Base-by-base conservation (phyloP, 2,329 filamentous ascomycete species). In the Phaeosphaeriaceae sp. region DNA sequence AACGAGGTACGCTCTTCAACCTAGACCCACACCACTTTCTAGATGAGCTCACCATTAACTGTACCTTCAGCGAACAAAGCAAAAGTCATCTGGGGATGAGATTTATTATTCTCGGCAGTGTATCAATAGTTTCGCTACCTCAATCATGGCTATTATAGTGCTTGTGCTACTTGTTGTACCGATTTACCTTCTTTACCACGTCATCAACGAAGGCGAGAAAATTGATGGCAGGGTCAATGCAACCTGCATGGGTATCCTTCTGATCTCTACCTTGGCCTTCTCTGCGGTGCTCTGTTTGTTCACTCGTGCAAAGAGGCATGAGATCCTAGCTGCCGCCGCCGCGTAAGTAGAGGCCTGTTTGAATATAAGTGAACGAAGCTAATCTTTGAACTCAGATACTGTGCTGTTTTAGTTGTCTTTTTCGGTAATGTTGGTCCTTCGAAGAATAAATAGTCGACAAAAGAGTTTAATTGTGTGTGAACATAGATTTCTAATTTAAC, bases 251-350 rank as follows among this genome's bases (percentile, higher is more conserved):
- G 34, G 34, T 18, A 56, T 67, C n/a, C 36, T 68, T 6, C 50
- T 68, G 3, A 33, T 65, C 5, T 61, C 54, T 33, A 68, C 64
- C 2, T 41, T 66, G 35, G 48, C 57, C 1, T 68, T 66, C 45
- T 66, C 61, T 1, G 61, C 57, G 1, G 58, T 59, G 1, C 32
- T 68, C 2, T 60, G 50, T 3, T 40, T 66, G 3, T 66, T 66
- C 44, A 67, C 65, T 1, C 38, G 52, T 8, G 65, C 65, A 1
- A 49, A 48, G 28, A 41, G 63, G 28, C 62, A 68, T 41, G 65
- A 68, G 48, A 55, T 64, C 6, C 41, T 68, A 6, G 64, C 48
- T 16, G 61, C 64, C 7, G 61, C 61, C 17, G 64, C 64, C 30
- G 63, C 54, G 53, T 66, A 51, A 52, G 62, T 54, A 16, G n/a